These are phyloP conservation scores for Pseudozyma sp. DNA, from an alignment of 1,284 basidiomycete species.

Conservation along the genomic window DNA sequence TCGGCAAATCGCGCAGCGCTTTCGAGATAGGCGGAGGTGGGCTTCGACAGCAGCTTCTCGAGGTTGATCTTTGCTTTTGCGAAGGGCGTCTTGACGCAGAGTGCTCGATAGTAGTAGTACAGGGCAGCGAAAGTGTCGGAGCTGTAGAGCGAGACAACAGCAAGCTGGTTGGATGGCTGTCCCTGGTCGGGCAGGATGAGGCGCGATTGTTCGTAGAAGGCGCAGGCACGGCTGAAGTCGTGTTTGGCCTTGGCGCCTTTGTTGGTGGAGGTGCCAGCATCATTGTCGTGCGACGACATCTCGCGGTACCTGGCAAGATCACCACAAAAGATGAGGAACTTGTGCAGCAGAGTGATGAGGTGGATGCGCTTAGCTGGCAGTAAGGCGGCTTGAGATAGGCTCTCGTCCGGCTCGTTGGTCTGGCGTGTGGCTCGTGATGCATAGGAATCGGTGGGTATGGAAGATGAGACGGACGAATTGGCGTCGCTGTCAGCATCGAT, in stretches of 20 bases:
- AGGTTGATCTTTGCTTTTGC: slow-evolving; percentile 88
- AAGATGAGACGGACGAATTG: slow-evolving; percentile 35
- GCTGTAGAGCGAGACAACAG: slow-evolving; percentile 87
- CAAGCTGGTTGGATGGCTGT: slow-evolving; percentile 93
- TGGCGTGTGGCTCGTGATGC: slow-evolving; percentile 36
- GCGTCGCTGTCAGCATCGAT: slow-evolving; percentile 52
- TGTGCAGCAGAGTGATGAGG: slow-evolving; percentile 76
- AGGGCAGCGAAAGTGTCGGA: slow-evolving; percentile 83
- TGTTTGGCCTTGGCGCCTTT: slow-evolving; percentile 22
- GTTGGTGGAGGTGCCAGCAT: slow-evolving; percentile 13
- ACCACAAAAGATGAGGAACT: slow-evolving; percentile 88
- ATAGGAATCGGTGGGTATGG: slow-evolving; percentile 35
- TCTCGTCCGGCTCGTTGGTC: slow-evolving; percentile 41
- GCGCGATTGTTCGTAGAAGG: slow-evolving; percentile 63
- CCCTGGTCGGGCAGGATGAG: slow-evolving; percentile 62
- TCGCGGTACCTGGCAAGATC: slow-evolving; percentile 94
- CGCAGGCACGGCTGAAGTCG: slow-evolving; percentile 58
- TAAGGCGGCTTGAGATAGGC: slow-evolving; percentile 40
- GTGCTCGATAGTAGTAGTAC: slow-evolving; percentile 89
- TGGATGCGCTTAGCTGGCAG: slow-evolving; percentile 53
- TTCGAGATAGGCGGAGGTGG: slow-evolving; percentile 41
- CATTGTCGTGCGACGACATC: slow-evolving; percentile 73
- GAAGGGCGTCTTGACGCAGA: slow-evolving; percentile 87
- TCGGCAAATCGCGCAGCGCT: slow-evolving; percentile 20
- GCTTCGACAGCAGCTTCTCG: slow-evolving; percentile 71